Evolutionary conservation across 345 rosid species (phyloP), one percentile per base, ranked within the genome.

Genomic region (Camelina laxa): DNA sequence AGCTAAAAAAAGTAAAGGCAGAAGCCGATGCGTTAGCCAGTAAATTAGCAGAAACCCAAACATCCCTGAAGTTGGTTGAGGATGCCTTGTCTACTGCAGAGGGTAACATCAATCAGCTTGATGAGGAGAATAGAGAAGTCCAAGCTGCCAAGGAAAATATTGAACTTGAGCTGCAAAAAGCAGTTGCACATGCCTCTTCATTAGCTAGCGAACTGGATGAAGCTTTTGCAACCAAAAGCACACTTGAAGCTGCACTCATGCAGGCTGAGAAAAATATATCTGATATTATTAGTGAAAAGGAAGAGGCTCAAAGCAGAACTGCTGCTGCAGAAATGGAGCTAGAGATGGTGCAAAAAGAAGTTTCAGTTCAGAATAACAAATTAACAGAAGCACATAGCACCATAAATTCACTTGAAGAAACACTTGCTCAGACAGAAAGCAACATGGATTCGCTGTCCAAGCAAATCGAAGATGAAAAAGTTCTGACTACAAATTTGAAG

Each of bases 191-290:
- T 82, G 87, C 84, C 73, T 71, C 57, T 54, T 78, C 79, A 54
- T 88, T 83, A 49, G 67, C 82, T 62, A 79, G 79, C 74, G 85
- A 83, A 79, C 69, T 82, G 59, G 80, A 69, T 31, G 93, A 86
- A 83, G 88, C 78, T 76, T 65, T 44, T 73, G 86, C 82, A 50
- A 45, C 77, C 71, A 86, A 60, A 75, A 82, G 75, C 60, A 79
- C 93, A 15, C 86, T 89, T 77, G 96, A 91, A 83, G 86, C 84
- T 77, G 86, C 87, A 64, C 81, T 89, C 80, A 80, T 72, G 50
- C 73, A 71, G 63, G 90, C 90, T 49, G 92, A 87, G 79, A 82
- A 61, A 66, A 84, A 82, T 56, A 82, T 85, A 79, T 80, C 84
- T 44, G 73, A 75, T 51, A 81, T 89, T 38, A 74, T 79, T 57